Conservation (phyloP, 164 flowering plant genomes). For the Echeveria elegans region DNA sequence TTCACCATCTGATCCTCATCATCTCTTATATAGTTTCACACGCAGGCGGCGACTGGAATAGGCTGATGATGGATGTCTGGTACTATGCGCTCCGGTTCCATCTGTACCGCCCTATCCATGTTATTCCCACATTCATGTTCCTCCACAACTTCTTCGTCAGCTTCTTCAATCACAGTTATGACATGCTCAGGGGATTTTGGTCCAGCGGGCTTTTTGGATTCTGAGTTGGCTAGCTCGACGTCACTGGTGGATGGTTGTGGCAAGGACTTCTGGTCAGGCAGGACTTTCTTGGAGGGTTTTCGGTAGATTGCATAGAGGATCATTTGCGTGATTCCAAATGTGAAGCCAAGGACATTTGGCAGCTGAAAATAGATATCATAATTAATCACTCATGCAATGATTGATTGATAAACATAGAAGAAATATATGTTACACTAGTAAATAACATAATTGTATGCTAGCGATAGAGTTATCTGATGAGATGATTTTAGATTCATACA, state of each 20-base stretch:
- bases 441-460: too few relatives aligned
- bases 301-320: conserved; percentile 41
- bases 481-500: conserved; percentile 23
- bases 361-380: conserved; percentile 18
- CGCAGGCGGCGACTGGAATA: background rate
- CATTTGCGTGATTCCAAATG: conserved; percentile 58
- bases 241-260: conserved; percentile 6
- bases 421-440: too few relatives aligned
- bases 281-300: conserved; percentile 14
- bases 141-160: background rate
- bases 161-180: conserved; percentile 1
- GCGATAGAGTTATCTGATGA: background rate
- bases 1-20: too few relatives aligned
- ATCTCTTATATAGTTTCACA: background rate
- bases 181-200: background rate
- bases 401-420: background rate
- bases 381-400: background rate
- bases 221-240: background rate
- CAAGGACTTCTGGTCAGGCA: conserved; percentile 14
- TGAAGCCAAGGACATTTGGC: conserved; percentile 58
- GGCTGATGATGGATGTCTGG: background rate
- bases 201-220: background rate
- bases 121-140: background rate
- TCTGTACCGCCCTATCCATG: background rate
- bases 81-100: background rate